Evolutionary conservation across 1,284 basidiomycete genomes (phyloP), one percentile per base, ranked within the genome.

Genomic region (Acaromyces ingoldii): DNA sequence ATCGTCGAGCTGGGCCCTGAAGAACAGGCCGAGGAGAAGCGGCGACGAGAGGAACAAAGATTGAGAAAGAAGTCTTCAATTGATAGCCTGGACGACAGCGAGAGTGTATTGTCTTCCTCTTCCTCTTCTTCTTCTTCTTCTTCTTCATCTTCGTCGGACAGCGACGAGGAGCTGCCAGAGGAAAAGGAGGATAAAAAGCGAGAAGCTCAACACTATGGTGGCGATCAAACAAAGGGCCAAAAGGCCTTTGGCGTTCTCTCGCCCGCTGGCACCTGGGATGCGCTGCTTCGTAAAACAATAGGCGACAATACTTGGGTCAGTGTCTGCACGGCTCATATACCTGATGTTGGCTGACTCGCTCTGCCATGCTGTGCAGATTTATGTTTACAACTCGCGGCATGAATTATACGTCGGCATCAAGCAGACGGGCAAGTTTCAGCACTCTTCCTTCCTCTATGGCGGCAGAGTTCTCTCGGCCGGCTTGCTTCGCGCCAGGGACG

Each of bases 1-100:
- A 75, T 77, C 42, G 70, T 70, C 21, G 65, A 67, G 30, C 57
- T 68, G 4, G 63, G 60, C 13, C 31, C 58, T 26, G 62, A 70
- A 7, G 67, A 68, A 50, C 59, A 67, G 44, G 45, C 49, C 10
- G 59, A 70, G 46, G 28, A 54, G 3, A 52, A 51, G 13, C 34
- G 45, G 21, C 21, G 37, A n/a, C 24, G 44, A 2, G 37, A 49
- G 34, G 55, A 58, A 29, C 31, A 31, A 28, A 34, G 37, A 13
- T 25, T 34, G 21, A 45, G 42, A 22, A 45, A 28, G 24, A 31
- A 31, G 4, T n/a, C n/a, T n/a, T n/a, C n/a, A n/a, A n/a, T n/a
- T n/a, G 17, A 45, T 4, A 45, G 34, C 17, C 19, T 45, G 26
- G 17, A 28, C 11, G 30, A 46, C 15, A 37, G 26, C 38, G 49